Conservation (phyloP, 2,329 filamentous ascomycete genomes). For the Xylariomycetidae sp. region DNA sequence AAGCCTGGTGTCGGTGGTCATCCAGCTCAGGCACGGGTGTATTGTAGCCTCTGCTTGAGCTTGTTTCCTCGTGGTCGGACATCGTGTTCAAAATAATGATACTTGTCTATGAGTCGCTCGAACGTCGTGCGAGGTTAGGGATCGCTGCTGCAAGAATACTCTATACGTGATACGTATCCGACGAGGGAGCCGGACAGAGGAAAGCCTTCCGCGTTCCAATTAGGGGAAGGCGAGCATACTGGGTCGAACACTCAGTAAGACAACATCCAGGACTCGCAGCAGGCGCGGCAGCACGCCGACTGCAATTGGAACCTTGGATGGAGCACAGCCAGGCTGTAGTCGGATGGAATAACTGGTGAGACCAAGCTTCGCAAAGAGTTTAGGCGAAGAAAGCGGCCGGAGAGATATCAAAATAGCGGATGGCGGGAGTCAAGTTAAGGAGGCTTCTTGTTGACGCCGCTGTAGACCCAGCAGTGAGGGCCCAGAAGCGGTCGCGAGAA, state of each 20-base stretch:
- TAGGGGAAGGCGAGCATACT: conserved; percentile 30
- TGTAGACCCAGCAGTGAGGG: conserved; percentile 89
- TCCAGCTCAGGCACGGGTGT: conserved; percentile 78
- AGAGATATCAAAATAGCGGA: conserved; percentile 26
- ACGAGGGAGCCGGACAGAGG: conserved; percentile 9
- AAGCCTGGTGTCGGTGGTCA: conserved; percentile 71
- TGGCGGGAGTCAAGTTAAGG: conserved; percentile 68
- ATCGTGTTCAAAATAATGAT: no score
- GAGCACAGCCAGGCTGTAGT: not conserved
- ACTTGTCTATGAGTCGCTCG: no score
- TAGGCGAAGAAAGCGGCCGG: no score
- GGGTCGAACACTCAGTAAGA: conserved; percentile 17
- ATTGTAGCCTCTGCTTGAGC: conserved; percentile 60
- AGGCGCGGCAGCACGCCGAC: conserved; percentile 34
- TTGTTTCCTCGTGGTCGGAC: conserved; percentile 61
- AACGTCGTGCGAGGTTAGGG: no score
- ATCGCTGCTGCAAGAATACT: not conserved
- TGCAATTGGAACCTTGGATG: conserved; percentile 16
- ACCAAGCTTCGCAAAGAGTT: no score
- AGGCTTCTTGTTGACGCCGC: conserved; percentile 94
- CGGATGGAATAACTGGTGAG: no score
- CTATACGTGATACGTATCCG: no score
- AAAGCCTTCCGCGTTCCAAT: conserved; percentile 27
- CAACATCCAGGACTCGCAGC: conserved; percentile 26
- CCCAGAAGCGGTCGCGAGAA: conserved; percentile 85